A percentile compares a stretch with the other conserved stretches of the same genome.
Conservation (phyloP, 768 basidiomycete genomes). For the Leccinum disarticulatum region DNA sequence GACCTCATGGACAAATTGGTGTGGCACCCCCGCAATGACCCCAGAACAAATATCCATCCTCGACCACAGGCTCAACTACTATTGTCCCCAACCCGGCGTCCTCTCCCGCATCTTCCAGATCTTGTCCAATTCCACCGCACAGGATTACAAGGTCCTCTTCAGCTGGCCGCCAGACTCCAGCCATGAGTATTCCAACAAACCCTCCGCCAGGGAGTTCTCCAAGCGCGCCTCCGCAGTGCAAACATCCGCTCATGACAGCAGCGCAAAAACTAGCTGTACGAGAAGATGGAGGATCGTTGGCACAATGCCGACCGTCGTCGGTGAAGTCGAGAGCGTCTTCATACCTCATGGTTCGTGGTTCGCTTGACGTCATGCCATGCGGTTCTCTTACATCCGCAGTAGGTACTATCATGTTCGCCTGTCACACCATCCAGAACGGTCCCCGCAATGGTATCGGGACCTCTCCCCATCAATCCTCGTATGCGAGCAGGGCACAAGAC, state of each 20-base stretch:
- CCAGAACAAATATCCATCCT: constrained; percentile 58
- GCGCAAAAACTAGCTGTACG: constrained; percentile 85
- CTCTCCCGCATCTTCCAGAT: constrained; percentile 78
- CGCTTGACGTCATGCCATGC: constrained; percentile 38
- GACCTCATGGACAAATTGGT: constrained; percentile 86
- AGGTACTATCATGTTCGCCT: constrained; percentile 42
- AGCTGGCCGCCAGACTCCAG: constrained; percentile 73
- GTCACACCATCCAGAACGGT: constrained; percentile 34
- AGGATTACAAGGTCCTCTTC: constrained; percentile 57
- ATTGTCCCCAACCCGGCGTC: constrained; percentile 49
- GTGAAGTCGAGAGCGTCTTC: constrained; percentile 82
- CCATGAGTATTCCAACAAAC: constrained; percentile 40
- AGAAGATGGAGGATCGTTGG: constrained; percentile 77
- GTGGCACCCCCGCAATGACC: constrained; percentile 69
- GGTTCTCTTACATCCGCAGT: constrained; percentile 22
- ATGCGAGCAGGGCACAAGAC: constrained; percentile 28
- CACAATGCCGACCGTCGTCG: constrained; percentile 55
- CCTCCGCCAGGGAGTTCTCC: constrained; percentile 45
- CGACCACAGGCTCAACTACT: constrained; percentile 55
- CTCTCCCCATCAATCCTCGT: constrained; percentile 25
- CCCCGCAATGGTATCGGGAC: constrained; percentile 21
- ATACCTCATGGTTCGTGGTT: constrained; percentile 77
- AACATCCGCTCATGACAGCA: constrained; percentile 49
- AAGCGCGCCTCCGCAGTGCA: constrained; percentile 69
- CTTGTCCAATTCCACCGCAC: constrained; percentile 50